Evolutionary conservation across 202 grass and related monocot genomes (phyloP).

Genomic region (Musa balbisiana): DNA sequence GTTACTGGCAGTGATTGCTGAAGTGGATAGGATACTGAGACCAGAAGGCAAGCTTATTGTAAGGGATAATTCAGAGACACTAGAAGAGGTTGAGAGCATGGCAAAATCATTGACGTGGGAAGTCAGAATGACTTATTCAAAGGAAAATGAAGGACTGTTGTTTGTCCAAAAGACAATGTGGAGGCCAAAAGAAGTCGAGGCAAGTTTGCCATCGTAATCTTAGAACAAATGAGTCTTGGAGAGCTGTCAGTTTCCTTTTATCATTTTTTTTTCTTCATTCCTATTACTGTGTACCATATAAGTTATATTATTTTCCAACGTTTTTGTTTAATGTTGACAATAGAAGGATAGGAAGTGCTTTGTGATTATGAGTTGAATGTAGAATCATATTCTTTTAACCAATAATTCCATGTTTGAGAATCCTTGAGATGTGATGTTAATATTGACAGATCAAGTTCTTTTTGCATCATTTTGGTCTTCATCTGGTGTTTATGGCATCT

Average conservation of each 20-base stretch:
- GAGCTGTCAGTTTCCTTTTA: neutral
- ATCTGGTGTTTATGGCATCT: too few relatives aligned
- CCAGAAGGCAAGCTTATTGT: conserved; percentile 75
- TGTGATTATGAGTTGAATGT: neutral
- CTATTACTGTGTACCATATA: too few relatives aligned
- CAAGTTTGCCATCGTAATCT: conserved; percentile 14
- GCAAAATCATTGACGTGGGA: conserved; percentile 76
- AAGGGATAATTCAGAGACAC: conserved; percentile 56
- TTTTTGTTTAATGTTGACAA: too few relatives aligned
- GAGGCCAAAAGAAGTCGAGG: conserved; percentile 57
- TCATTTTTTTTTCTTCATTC: neutral
- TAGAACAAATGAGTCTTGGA: conserved; percentile 7
- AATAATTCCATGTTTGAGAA: neutral
- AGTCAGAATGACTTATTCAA: conserved; percentile 68
- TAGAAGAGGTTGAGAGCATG: conserved; percentile 52
- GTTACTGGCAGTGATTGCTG: conserved; percentile 53
- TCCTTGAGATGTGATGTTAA: too few relatives aligned
- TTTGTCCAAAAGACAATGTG: conserved; percentile 82
- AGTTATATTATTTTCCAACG: too few relatives aligned
- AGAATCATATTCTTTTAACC: neutral
- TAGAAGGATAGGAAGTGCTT: neutral
- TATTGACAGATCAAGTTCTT: too few relatives aligned
- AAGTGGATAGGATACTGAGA: conserved; percentile 80
- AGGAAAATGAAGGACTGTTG: conserved; percentile 54
- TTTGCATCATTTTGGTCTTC: too few relatives aligned